Base-by-base conservation (phyloP, 768 basidiomycete species). In the Pulveroboletus sp. region DNA sequence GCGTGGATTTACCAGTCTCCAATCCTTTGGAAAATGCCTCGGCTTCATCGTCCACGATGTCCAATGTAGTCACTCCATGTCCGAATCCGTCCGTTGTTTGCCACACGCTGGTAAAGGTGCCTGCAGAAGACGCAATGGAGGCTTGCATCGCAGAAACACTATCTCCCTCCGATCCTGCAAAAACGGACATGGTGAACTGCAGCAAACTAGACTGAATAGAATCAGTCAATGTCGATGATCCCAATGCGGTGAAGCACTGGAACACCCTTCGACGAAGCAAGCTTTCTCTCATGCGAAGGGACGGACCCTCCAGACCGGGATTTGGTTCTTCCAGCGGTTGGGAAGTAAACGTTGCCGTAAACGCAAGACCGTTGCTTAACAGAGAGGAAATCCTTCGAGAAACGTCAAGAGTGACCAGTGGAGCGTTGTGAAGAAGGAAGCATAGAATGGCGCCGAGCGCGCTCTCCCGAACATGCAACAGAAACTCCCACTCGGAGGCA, bases 381-480 rank as follows among this genome's bases (percentile, higher is more conserved):
- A 98, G 71, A 1, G 90, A 86, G 11, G 90, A 83, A 37, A 99
- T 81, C 5, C 96, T 82, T 16, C 95, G 78, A 4, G 90, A 87
- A 17, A 95, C 90, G 60, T 98, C 96, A 9, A 95, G 80, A 6
- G 89, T 93, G 53, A 95, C 83, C 14, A 97, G 73, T 6, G 81
- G 75, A 3, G 78, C 70, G 63, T 95, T 97, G 63, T 93, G 83
- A 40, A 81, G 77, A 34, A 98, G 71, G 71, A 98, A 98, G 59
- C 84, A 86, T 26, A 92, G 73, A 26, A 98, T 85, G 10, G 96
- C 91, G 2, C 90, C 83, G 16, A 98, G 74, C 0, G 95, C 91
- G 56, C 85, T 85, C 69, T 96, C 94, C 20, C 95, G 78, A 17
- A 98, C 89, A 51, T 90, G 84, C 8, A 98, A 74, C 3, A 99